Conservation (phyloP, 1,284 basidiomycete species). For the Sphagnurus paluster region DNA sequence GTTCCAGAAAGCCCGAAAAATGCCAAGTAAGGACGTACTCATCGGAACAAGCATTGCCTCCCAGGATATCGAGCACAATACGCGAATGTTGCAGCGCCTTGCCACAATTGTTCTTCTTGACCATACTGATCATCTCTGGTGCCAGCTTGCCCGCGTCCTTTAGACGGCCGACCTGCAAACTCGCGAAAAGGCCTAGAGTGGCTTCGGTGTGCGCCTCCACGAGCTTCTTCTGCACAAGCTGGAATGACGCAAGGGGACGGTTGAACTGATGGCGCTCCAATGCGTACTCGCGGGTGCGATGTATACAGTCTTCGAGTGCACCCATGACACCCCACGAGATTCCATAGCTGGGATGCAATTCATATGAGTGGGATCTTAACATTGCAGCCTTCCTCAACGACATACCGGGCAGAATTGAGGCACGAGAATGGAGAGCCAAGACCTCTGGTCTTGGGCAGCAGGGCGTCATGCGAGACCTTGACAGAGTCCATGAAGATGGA, state of each 20-base stretch:
- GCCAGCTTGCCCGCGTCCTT: slow-evolving; percentile 82
- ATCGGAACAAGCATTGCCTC: slow-evolving; percentile 88
- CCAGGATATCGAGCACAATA: slow-evolving; percentile 83
- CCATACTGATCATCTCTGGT: slow-evolving; percentile 93
- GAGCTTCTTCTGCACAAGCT: slow-evolving; percentile 96
- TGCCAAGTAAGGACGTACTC: slow-evolving; percentile 56
- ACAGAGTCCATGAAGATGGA: slow-evolving; percentile 94
- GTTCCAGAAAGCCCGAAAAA: slow-evolving; percentile 4
- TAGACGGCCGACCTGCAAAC: slow-evolving; percentile 83
- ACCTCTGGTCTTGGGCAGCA: slow-evolving; percentile 77
- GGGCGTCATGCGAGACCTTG: slow-evolving; percentile 62
- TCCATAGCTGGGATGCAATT: slow-evolving; percentile 55
- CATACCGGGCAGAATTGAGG: slow-evolving; percentile 87
- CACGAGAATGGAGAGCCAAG: slow-evolving; percentile 88
- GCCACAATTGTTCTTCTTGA: slow-evolving; percentile 96
- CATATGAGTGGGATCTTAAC: background rate
- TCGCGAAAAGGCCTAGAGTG: slow-evolving; percentile 80
- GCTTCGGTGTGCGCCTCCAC: slow-evolving; percentile 90
- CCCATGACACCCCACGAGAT: slow-evolving; percentile 96
- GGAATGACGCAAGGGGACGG: slow-evolving; percentile 90
- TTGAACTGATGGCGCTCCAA: slow-evolving; percentile 90
- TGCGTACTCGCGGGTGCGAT: slow-evolving; percentile 80
- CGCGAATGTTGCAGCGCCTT: slow-evolving; percentile 86
- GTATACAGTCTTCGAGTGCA: slow-evolving; percentile 90
- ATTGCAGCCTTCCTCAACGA: slow-evolving; percentile 23